Conservation (phyloP, 805 yeast species). For the Metschnikowia orientalis region DNA sequence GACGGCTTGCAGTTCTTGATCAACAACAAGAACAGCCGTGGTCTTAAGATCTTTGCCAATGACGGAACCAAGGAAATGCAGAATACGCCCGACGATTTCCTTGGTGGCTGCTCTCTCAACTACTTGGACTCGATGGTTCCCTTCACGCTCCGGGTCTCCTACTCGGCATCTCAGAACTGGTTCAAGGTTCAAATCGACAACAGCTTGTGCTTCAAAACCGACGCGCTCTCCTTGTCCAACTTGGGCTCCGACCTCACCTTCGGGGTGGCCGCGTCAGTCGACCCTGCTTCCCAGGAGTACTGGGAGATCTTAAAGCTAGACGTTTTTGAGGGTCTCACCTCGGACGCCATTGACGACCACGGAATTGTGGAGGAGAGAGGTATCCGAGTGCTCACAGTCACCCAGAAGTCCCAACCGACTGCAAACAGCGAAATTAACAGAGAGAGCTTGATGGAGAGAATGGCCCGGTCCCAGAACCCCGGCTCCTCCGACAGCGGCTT, state of each 20-base stretch:
- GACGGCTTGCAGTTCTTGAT: slow-evolving; percentile 63
- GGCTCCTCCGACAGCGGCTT: neutral
- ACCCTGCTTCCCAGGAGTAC: slow-evolving; percentile 42
- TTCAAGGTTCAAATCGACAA: slow-evolving; percentile 71
- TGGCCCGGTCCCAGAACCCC: slow-evolving; percentile 9
- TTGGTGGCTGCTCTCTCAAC: slow-evolving; percentile 54
- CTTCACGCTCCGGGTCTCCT: slow-evolving; percentile 59
- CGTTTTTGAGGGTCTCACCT: slow-evolving; percentile 49
- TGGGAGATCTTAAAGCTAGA: slow-evolving; percentile 62
- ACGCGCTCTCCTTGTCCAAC: slow-evolving; percentile 44
- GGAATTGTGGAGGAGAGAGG: slow-evolving; percentile 39
- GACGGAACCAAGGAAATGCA: slow-evolving; percentile 47
- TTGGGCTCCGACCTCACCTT: slow-evolving; percentile 35
- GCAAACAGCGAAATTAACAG: neutral
- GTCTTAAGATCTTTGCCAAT: slow-evolving; percentile 54
- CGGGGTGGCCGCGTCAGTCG: slow-evolving; percentile 48
- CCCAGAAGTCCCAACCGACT: slow-evolving; percentile 3
- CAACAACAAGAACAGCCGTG: slow-evolving; percentile 47
- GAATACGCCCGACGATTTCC: slow-evolving; percentile 29
- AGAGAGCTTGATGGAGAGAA: slow-evolving; percentile 29
- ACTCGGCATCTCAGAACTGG: slow-evolving; percentile 40
- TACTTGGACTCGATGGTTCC: slow-evolving; percentile 72
- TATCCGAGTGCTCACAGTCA: slow-evolving; percentile 26
- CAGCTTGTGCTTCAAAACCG: slow-evolving; percentile 64
- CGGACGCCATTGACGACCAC: slow-evolving; percentile 56